Evolutionary conservation across 768 basidiomycete genomes (phyloP).

Genomic region (Gloeostereum incarnatum): DNA sequence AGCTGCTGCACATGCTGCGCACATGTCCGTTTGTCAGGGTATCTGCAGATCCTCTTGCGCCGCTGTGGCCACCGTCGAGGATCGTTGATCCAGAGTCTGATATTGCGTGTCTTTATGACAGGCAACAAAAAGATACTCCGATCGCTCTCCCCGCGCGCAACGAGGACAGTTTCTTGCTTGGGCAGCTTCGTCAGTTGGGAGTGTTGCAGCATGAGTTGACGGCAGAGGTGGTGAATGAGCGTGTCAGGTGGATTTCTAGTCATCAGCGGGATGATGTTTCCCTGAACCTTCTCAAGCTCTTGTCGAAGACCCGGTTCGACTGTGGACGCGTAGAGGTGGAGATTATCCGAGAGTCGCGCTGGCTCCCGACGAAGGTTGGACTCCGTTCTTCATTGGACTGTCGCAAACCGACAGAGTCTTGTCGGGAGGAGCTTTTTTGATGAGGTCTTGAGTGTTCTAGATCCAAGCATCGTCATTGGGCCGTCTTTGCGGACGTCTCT

Average conservation of each 20-base stretch:
- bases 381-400: not conserved
- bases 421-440: slow-evolving; percentile 21
- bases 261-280: no score
- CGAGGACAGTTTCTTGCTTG: not conserved
- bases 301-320: no score
- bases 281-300: no score
- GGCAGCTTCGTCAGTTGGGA: slow-evolving; percentile 4
- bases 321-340: no score
- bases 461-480: slow-evolving; percentile 12
- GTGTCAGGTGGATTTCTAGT: slow-evolving; percentile 24
- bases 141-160: slow-evolving; percentile 12
- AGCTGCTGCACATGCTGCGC: slow-evolving; percentile 14
- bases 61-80: slow-evolving; percentile 12
- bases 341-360: no score
- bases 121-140: slow-evolving; percentile 9
- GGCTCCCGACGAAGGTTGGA: no score
- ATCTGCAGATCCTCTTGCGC: not conserved
- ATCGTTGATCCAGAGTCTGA: slow-evolving; percentile 22
- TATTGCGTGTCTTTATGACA: slow-evolving; percentile 16
- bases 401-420: slow-evolving; percentile 4
- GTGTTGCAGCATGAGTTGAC: slow-evolving; percentile 22
- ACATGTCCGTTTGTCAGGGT: slow-evolving; percentile 16
- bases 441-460: slow-evolving; percentile 24
- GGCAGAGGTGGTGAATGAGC: slow-evolving; percentile 21
- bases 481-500: slow-evolving; percentile 21